phyloP scores from a whole-genome alignment of 1,284 basidiomycete genomes.

The Leccinum laetum region DNA sequence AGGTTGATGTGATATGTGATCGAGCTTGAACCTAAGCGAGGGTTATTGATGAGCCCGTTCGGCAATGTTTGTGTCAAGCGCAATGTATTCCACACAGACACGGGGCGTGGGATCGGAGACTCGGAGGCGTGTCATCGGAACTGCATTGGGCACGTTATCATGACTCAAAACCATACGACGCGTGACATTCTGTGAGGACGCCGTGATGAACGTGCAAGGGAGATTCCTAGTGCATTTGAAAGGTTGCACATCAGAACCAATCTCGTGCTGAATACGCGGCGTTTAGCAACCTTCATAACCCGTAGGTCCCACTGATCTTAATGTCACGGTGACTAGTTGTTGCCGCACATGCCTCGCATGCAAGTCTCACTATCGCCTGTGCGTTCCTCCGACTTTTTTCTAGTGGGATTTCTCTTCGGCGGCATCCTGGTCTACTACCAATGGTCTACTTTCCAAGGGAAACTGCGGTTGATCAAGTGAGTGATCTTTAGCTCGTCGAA shows the following conservation, averaged over 20 bases:
- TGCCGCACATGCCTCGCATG: neutral
- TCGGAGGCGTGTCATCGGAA: too few species aligned
- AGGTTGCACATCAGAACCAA: neutral
- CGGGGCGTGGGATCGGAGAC: too few species aligned
- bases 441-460: neutral
- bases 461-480: neutral
- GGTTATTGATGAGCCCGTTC: neutral
- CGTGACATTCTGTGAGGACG: too few species aligned
- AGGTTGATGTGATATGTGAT: neutral
- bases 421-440: neutral
- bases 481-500: neutral
- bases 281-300: neutral
- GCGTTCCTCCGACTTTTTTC: neutral
- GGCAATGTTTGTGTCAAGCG: neutral
- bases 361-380: neutral
- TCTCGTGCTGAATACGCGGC: neutral
- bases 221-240: neutral
- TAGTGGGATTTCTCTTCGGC: neutral
- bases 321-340: neutral
- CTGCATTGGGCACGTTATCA: too few species aligned
- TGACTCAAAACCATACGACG: too few species aligned
- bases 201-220: too few species aligned
- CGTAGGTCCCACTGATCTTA: neutral
- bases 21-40: neutral
- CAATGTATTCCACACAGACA: neutral